Base-by-base conservation (phyloP, 306 rosid species). In the Acacia acuminata region DNA sequence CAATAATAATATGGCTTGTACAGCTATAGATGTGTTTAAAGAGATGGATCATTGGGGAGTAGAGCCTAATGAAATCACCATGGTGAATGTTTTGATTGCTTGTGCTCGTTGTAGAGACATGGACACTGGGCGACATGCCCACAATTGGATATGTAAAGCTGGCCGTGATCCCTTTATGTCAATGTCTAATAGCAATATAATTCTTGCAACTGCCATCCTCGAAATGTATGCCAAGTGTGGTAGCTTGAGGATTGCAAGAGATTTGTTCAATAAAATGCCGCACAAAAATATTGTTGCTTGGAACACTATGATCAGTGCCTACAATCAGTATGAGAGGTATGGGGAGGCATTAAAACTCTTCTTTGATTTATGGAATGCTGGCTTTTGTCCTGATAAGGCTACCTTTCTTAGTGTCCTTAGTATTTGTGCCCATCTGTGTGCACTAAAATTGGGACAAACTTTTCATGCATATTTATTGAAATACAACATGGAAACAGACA, bases 161-260 rank as follows among this genome's bases (percentile, higher is more conserved):
- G 94, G 91, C 20, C 85, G 67, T 69, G 93, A 94, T 85, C 98
- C 97, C 2, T 94, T 91, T 40, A 34, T 17, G 66, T 34, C 67
- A 3, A 79, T 12, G 3, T 71, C 66, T 3, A 34, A 73, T 12
- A 45, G 83, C 76, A 92, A 94, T 81, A 58, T 88, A 42, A 86
- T 94, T 72, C 96, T 94, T 67, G 96, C 92, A 15, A 87, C 90
- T 75, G 90, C 98, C 12, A 76, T 92, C 40, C 47, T 89, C 24
- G 97, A 92, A 63, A 88, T 94, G 98, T 89, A 94, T 71, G 94
- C 90, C 4, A 94, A 92, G 86, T 91, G 93, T 77, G 97, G 98
- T 50, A 78, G 83, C 81, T 87, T 92, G 84, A 83, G 48, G 55
- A 89, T 83, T 38, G 94, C 98, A 63, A 79, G 88, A 72, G 82